Evolutionary conservation across 495 filamentous ascomycete genomes (phyloP), one percentile per base, ranked within the genome.

Genomic region (Schizothecium vesticola): DNA sequence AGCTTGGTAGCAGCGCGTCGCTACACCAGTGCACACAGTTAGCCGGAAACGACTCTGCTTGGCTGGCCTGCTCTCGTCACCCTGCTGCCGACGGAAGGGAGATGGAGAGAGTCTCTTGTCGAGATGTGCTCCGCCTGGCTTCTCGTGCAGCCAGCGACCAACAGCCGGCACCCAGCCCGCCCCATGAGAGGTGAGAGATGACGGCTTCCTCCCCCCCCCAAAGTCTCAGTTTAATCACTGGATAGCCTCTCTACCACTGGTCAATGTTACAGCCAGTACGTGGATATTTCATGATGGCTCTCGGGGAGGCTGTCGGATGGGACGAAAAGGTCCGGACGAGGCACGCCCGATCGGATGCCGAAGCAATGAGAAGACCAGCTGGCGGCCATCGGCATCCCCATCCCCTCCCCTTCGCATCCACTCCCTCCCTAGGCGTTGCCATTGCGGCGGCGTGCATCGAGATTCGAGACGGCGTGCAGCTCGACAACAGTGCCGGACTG

Each of bases 171-270:
- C n/a, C n/a, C n/a, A n/a, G n/a, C n/a, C n/a, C n/a, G n/a, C n/a
- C n/a, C n/a, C 62, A 43, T 29, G 62, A 64, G 12, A 56, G 43
- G 43, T 64, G 62, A 64, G 62, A 64, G 43, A 13, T 64, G 62
- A 64, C 10, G 24, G 57, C 57, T 33, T 10, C 16, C 33, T n/a
- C 26, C 29, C 61, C 3, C 61, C 36, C 60, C 28, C 60, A 16
- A n/a, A 12, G n/a, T 16, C 25, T 16, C 29, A 22, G n/a, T 13
- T 13, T 28, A 31, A 62, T 31, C 25, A 62, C n/a, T n/a, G n/a
- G n/a, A n/a, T n/a, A n/a, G n/a, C n/a, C n/a, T n/a, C 10, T 29
- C 28, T 29, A 4, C 28, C 28, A 29, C 28, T 29, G 28, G 28
- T 29, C 28, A 29, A 29, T 29, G 7, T 29, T 33, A 10, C 26